phyloP scores from a whole-genome alignment of 805 yeast genomes.

The Candida pini region DNA sequence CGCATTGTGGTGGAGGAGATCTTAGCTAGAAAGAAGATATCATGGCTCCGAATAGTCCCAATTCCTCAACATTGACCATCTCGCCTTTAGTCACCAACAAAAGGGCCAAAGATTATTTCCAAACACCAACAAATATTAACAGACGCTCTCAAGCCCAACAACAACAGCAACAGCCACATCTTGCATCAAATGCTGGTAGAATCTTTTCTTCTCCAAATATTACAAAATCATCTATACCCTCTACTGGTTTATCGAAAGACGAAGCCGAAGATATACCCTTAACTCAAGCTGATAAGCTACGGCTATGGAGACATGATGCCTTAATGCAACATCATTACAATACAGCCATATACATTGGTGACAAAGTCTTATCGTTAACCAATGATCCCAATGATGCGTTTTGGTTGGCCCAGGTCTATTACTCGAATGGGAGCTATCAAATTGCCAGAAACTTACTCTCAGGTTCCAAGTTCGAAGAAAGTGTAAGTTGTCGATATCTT shows the following conservation, averaged over 20 bases:
- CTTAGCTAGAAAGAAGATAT: no score
- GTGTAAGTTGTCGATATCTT: conserved; percentile 75
- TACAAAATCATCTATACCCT: conserved; percentile 10
- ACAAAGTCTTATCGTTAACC: conserved; percentile 79
- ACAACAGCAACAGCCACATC: conserved; percentile 15
- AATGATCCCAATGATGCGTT: conserved; percentile 90
- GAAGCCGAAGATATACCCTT: conserved; percentile 35
- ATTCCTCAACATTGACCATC: conserved; percentile 67
- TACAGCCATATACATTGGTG: conserved; percentile 89
- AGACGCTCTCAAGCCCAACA: conserved; percentile 10
- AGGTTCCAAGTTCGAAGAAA: conserved; percentile 48
- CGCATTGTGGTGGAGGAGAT: background rate
- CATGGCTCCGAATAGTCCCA: conserved; percentile 39
- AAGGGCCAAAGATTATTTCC: conserved; percentile 27
- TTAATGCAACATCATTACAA: conserved; percentile 83
- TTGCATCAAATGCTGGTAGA: conserved; percentile 13
- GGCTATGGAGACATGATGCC: conserved; percentile 94
- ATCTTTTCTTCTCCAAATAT: conserved; percentile 23
- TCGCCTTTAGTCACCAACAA: conserved; percentile 53
- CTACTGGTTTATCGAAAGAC: conserved; percentile 5
- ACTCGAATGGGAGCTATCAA: conserved; percentile 65
- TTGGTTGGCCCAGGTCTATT: conserved; percentile 92
- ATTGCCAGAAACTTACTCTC: conserved; percentile 71
- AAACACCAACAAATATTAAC: conserved; percentile 31
- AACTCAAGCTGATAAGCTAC: conserved; percentile 76